These are phyloP conservation scores for Paxillus involutus DNA, from an alignment of 768 basidiomycete genomes.

Conservation along the genomic window DNA sequence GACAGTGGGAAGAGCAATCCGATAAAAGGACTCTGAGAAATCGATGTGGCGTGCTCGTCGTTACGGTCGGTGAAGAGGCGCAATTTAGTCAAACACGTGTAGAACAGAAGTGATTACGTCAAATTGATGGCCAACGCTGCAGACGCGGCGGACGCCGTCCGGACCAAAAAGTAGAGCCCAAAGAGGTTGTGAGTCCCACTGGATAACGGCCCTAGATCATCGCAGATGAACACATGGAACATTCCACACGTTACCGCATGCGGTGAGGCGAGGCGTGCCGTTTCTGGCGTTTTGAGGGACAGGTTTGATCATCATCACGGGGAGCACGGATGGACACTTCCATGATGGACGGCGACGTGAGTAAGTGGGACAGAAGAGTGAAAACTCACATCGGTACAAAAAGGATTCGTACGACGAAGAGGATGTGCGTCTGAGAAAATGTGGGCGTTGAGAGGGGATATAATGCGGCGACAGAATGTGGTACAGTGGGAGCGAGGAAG, in stretches of 20 bases:
- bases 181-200: conserved; percentile 10
- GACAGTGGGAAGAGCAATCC: not conserved
- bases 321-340: not conserved
- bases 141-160: conserved; percentile 18
- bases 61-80: conserved; percentile 17
- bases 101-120: conserved; percentile 17
- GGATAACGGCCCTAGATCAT: conserved; percentile 11
- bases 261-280: conserved; percentile 9
- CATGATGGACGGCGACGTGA: conserved; percentile 4
- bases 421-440: conserved; percentile 2
- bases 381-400: conserved; percentile 1
- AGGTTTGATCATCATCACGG: conserved; percentile 1
- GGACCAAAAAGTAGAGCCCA: conserved; percentile 13
- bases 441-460: not conserved
- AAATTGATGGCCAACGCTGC: conserved; percentile 5
- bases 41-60: conserved; percentile 18
- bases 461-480: conserved; percentile 5
- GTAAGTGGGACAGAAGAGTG: not conserved
- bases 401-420: not conserved
- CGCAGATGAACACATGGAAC: conserved; percentile 1
- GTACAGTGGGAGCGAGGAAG: conserved; percentile 15
- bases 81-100: conserved; percentile 1
- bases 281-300: not conserved
- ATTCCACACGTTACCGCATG: conserved; percentile 11
- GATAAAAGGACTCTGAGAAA: not conserved